Conservation (phyloP, 192 early-diverging fungal species). For the Obelidium mucronatum region DNA sequence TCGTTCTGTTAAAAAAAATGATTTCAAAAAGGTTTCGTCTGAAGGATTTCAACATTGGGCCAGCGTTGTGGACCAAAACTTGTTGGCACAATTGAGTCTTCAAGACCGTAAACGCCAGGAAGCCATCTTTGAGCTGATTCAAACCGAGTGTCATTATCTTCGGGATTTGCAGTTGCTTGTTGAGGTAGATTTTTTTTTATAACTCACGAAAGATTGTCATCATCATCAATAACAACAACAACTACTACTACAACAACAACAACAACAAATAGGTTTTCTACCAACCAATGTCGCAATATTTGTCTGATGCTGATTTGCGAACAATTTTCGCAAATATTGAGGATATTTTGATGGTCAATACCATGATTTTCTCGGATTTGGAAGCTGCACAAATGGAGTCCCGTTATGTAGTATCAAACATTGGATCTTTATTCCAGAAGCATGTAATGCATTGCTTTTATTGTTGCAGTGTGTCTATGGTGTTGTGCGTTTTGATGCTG, state of each 20-base stretch:
- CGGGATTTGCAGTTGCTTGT: constrained; percentile 76
- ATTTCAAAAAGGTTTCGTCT: constrained; percentile 15
- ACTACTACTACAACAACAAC: background rate
- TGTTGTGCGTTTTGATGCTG: constrained; percentile 16
- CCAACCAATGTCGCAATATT: constrained; percentile 58
- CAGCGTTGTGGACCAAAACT: constrained; percentile 42
- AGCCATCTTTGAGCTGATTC: constrained; percentile 81
- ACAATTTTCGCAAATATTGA: constrained; percentile 62
- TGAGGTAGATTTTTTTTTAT: constrained; percentile 50
- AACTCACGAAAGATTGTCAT: too few relatives aligned
- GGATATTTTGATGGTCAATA: constrained; percentile 70
- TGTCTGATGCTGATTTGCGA: constrained; percentile 50
- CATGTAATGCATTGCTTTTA: too few relatives aligned
- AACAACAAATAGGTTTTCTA: constrained; percentile 62
- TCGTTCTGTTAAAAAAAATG: background rate
- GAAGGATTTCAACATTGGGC: constrained; percentile 40
- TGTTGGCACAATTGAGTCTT: constrained; percentile 51
- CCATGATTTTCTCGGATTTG: constrained; percentile 72
- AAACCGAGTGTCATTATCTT: constrained; percentile 79
- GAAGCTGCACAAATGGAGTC: constrained; percentile 63
- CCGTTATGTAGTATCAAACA: constrained; percentile 57
- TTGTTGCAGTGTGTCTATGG: too few relatives aligned
- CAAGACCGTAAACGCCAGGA: constrained; percentile 82
- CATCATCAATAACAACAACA: background rate
- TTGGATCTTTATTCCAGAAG: constrained; percentile 52